These are phyloP conservation scores for Zopfia rhizophila DNA, from an alignment of 2,329 filamentous ascomycete species.

Conservation along the genomic window DNA sequence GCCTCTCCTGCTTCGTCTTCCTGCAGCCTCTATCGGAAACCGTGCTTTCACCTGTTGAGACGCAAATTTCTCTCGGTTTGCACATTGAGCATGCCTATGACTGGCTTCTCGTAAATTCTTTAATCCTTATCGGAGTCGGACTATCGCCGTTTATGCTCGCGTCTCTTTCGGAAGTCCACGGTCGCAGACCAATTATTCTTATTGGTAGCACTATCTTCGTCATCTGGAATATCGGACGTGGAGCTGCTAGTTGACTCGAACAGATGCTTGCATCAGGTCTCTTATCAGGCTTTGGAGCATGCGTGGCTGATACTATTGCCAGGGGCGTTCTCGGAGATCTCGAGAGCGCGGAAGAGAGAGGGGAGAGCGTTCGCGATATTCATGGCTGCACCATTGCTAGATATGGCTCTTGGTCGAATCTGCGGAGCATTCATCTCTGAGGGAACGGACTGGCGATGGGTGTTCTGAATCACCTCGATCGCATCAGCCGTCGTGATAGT, in stretches of 20 bases:
- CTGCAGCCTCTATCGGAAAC: slow-evolving; percentile 21
- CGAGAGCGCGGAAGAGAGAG: slow-evolving; percentile 14
- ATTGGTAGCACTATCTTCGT: slow-evolving; percentile 10
- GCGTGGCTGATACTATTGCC: slow-evolving; percentile 17
- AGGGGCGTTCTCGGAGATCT: slow-evolving; percentile 16
- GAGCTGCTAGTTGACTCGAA: slow-evolving; percentile 6
- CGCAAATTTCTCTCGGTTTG: slow-evolving; percentile 60
- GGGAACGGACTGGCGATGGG: slow-evolving; percentile 15
- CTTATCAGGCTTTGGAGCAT: slow-evolving; percentile 18
- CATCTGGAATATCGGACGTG: slow-evolving; percentile 18
- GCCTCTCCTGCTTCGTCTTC: slow-evolving; percentile 16
- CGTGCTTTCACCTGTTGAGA: slow-evolving; percentile 61
- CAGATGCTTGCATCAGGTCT: slow-evolving; percentile 21
- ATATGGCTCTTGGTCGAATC: slow-evolving; percentile 12
- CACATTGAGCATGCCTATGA: slow-evolving; percentile 52
- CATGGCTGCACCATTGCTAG: slow-evolving; percentile 16
- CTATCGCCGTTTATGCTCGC: slow-evolving; percentile 40
- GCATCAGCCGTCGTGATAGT: slow-evolving; percentile 4
- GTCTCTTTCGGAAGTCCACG: slow-evolving; percentile 59
- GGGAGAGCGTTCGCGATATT: slow-evolving; percentile 18
- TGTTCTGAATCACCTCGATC: slow-evolving; percentile 14
- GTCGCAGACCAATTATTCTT: slow-evolving; percentile 43
- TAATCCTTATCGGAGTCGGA: slow-evolving; percentile 62
- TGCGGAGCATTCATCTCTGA: slow-evolving; percentile 14
- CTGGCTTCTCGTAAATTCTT: slow-evolving; percentile 55